These are phyloP conservation scores for Mycena haematopus DNA, from an alignment of 768 basidiomycete genomes.

Conservation along the genomic window DNA sequence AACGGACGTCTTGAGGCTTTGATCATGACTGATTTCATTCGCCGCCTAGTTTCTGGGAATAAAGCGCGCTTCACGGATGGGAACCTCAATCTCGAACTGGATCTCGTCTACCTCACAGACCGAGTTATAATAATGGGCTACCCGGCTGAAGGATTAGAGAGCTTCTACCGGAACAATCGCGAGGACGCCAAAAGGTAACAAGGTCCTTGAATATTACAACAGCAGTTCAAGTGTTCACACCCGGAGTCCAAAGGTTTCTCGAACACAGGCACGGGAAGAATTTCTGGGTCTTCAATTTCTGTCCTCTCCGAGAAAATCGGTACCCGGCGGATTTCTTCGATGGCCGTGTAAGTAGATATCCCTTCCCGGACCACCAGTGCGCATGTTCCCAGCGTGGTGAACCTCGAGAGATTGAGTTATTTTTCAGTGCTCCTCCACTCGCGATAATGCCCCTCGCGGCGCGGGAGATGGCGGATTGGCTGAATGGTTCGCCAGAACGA, in stretches of 20 bases:
- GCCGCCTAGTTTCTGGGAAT: conserved; percentile 79
- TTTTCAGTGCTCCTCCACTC: conserved; percentile 73
- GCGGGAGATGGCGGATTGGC: conserved; percentile 77
- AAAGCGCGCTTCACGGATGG: conserved; percentile 81
- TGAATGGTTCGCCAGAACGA: conserved; percentile 65
- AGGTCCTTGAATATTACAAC: neutral
- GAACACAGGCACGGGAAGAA: conserved; percentile 75
- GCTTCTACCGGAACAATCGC: conserved; percentile 79
- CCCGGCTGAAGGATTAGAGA: conserved; percentile 80
- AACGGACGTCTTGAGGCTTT: too few relatives aligned
- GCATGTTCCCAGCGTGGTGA: conserved; percentile 36
- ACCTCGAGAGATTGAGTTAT: neutral
- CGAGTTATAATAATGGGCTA: conserved; percentile 83
- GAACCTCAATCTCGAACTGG: conserved; percentile 61
- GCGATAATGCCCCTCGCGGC: conserved; percentile 74
- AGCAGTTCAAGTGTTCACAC: neutral
- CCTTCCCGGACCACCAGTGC: conserved; percentile 91
- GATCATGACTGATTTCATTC: conserved; percentile 67
- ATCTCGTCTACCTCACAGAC: conserved; percentile 76
- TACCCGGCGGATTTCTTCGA: conserved; percentile 75
- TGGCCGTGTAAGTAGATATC: conserved; percentile 81
- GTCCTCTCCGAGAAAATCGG: conserved; percentile 80
- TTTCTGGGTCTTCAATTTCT: conserved; percentile 91
- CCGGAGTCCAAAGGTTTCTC: conserved; percentile 53
- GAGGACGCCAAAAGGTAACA: conserved; percentile 64